Percentiles rank a stretch among this genome's conserved stretches.
These are phyloP conservation scores for Pseudocercospora cruenta DNA, from an alignment of 2,329 filamentous ascomycete species.

Conservation along the genomic window DNA sequence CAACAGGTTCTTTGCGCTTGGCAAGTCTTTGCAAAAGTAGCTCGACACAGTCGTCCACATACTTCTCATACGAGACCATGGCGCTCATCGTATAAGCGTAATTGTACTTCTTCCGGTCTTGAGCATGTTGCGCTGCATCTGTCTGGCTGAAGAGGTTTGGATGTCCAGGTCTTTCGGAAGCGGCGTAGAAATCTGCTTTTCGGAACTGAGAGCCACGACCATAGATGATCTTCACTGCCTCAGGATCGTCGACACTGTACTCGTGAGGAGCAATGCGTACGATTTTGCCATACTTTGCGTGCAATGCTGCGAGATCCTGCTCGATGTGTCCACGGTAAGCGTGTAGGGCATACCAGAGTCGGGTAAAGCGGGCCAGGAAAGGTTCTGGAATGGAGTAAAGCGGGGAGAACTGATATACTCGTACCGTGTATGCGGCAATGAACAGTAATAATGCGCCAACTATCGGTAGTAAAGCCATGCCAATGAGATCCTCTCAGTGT, in stretches of 20 bases:
- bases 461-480: slow-evolving; percentile 3
- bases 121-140: neutral
- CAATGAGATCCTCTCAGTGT: neutral
- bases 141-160: slow-evolving; percentile 5
- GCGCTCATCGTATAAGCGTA: slow-evolving; percentile 14
- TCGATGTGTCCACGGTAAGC: neutral
- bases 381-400: slow-evolving; percentile 25
- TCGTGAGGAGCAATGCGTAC: slow-evolving; percentile 36
- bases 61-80: slow-evolving; percentile 44
- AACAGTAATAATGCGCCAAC: neutral
- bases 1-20: slow-evolving; percentile 32
- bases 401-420: slow-evolving; percentile 32
- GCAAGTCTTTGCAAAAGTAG: slow-evolving; percentile 42
- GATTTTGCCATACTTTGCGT: slow-evolving; percentile 28
- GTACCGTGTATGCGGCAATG: slow-evolving; percentile 28
- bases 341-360: slow-evolving; percentile 31
- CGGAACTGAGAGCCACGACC: slow-evolving; percentile 45
- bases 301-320: neutral
- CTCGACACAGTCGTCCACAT: slow-evolving; percentile 44
- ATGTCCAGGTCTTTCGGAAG: slow-evolving; percentile 1
- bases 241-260: slow-evolving; percentile 36
- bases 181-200: slow-evolving; percentile 10
- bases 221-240: slow-evolving; percentile 39
- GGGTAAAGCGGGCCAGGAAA: slow-evolving; percentile 22
- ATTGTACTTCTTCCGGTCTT: neutral